A percentile compares a stretch with the other conserved stretches of the same genome.
Conservation (phyloP, 2,329 filamentous ascomycete genomes). For the Diaporthe caulivora region DNA sequence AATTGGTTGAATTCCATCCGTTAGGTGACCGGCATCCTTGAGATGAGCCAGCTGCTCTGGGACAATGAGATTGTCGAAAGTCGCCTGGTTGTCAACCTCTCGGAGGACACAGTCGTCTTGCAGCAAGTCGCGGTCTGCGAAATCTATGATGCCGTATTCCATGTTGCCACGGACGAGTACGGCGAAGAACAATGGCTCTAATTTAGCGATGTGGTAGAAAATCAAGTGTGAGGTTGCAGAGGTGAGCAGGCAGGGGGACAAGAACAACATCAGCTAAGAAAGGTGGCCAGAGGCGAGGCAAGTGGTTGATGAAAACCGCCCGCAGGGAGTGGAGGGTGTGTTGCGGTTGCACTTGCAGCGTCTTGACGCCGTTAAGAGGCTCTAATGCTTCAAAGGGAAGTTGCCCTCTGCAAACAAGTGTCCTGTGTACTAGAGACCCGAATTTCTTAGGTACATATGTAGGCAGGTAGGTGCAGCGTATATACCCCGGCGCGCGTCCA, state of each 20-base stretch:
- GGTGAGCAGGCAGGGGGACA: not conserved
- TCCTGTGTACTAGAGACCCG: not conserved
- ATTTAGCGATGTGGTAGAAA: not conserved
- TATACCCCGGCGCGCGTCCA: too few species aligned
- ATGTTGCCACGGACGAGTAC: not conserved
- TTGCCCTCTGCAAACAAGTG: not conserved
- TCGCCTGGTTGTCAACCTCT: not conserved
- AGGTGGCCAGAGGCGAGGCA: not conserved
- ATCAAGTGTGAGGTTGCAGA: not conserved
- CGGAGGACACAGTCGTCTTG: constrained; percentile 1
- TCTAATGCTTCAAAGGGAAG: not conserved
- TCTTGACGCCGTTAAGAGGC: not conserved
- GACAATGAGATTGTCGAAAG: constrained; percentile 44
- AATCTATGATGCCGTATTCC: constrained; percentile 4
- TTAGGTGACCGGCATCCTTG: constrained; percentile 34
- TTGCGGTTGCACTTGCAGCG: not conserved
- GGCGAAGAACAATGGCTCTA: not conserved
- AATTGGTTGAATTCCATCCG: constrained; percentile 46
- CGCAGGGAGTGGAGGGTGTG: not conserved
- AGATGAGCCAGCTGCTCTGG: constrained; percentile 49
- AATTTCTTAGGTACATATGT: too few species aligned
- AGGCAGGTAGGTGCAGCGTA: not conserved
- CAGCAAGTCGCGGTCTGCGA: not conserved
- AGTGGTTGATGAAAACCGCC: not conserved
- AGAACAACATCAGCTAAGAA: not conserved